phyloP scores from a whole-genome alignment of 441 rosid species.

The Adansonia rubrostipa region DNA sequence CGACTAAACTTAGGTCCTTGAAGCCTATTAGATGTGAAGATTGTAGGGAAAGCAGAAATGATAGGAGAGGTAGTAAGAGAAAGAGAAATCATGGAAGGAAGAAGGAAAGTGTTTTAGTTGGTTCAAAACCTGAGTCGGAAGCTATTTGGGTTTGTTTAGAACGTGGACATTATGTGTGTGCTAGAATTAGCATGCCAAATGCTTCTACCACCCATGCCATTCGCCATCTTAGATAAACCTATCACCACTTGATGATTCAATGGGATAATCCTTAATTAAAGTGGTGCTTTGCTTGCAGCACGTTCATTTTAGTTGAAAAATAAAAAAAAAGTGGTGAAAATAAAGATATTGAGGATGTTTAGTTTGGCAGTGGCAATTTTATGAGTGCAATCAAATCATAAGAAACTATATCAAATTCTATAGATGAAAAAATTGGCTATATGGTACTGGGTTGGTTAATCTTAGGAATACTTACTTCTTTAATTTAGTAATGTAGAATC shows the following conservation, averaged over 20 bases:
- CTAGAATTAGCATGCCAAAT: slow-evolving; percentile 83
- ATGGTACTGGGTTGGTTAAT: slow-evolving; percentile 43
- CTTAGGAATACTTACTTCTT: slow-evolving; percentile 88
- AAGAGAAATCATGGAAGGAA: slow-evolving; percentile 72
- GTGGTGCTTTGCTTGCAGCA: slow-evolving; percentile 79
- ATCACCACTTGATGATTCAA: slow-evolving; percentile 71
- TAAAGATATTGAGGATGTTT: slow-evolving; percentile 62
- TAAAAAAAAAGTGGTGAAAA: slow-evolving; percentile 65
- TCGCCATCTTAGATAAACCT: slow-evolving; percentile 65
- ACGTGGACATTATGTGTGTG: slow-evolving; percentile 87
- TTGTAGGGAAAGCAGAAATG: slow-evolving; percentile 63
- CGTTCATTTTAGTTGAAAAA: slow-evolving; percentile 69
- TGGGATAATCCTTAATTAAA: slow-evolving; percentile 78
- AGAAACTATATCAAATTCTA: slow-evolving; percentile 33
- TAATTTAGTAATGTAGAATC: slow-evolving; percentile 90
- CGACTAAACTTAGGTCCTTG: slow-evolving; percentile 58
- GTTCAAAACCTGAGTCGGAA: slow-evolving; percentile 55
- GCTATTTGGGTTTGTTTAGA: slow-evolving; percentile 93
- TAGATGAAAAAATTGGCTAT: slow-evolving; percentile 56
- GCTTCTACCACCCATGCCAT: slow-evolving; percentile 73
- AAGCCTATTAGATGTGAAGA: slow-evolving; percentile 63
- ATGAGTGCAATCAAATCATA: slow-evolving; percentile 47
- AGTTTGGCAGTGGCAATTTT: slow-evolving; percentile 68
- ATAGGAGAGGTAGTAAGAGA: slow-evolving; percentile 65
- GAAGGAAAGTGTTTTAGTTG: slow-evolving; percentile 49